Base-by-base conservation (phyloP, 192 early-diverging fungal species). In the Coemansia sp. region DNA sequence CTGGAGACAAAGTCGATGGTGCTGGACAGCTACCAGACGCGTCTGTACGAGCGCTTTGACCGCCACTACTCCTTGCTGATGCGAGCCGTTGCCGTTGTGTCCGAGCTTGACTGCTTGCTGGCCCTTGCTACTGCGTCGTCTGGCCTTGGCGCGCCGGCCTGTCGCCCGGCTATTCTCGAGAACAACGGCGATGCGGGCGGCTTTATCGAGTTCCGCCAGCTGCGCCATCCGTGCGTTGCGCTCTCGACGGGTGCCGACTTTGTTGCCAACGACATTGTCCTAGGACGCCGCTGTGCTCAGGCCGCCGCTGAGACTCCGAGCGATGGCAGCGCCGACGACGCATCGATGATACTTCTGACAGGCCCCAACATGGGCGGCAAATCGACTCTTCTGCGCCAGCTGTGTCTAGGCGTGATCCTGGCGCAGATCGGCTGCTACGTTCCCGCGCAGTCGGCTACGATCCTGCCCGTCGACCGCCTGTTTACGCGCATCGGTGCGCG, bases 281-380 rank as follows among this genome's bases (percentile, higher is more conserved):
- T 99, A 1, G 94, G 94, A 6, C 65, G 74, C 29, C 46, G 53
- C 19, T 24, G 13, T 24, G 50, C 23, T 34, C 45, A 3, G 49
- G 24, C 13, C 13, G 27, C 28, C 19, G 46, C 13, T 32, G 30
- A 3, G 8, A 6, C 30, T 32, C 13, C 8, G 5, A 16, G 11
- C 11, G 39, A 42, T 16, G 39, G 11, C 39, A 78, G 69, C 8
- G 65, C 50, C 24, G 83, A 78, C n/a, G 35, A 62, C 0, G 72
- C 78, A 29, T 67, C 72, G 16, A 87, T 98, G 75, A 88, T 98
- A 11, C 81, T 99, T 10, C 74, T 99, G 52, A 98, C 97, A 0
- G 97, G 97, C 22, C 95, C 97, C n/a, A 99, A 99, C 73, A 98
- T 98, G 93, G 97, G 95, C 69, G 97, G 97, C 58, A 99, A 99